Percentiles rank a stretch among this genome's conserved stretches.
Conservation (phyloP, 2,329 filamentous ascomycete genomes). For the Botrytis sinoallii region DNA sequence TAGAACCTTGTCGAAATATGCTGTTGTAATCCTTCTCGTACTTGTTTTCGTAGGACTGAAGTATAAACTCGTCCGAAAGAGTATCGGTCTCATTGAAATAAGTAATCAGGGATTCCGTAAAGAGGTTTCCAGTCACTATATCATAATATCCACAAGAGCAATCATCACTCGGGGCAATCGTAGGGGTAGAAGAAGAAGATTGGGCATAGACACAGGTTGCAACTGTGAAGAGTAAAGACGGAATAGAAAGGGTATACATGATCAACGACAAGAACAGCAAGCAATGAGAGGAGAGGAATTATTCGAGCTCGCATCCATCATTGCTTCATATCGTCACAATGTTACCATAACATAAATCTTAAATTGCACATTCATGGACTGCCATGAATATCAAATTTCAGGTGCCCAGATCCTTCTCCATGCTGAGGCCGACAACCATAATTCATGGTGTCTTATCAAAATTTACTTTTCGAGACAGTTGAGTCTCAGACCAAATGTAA, state of each 20-base stretch:
- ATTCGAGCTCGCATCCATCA: not conserved
- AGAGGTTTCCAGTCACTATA: conserved; percentile 39
- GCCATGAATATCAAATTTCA: not conserved
- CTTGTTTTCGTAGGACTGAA: conserved; percentile 43
- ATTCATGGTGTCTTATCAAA: not conserved
- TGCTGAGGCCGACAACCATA: not conserved
- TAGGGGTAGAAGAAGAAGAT: not conserved
- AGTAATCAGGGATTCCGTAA: conserved; percentile 47
- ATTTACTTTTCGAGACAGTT: not conserved
- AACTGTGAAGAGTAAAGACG: conserved; percentile 1
- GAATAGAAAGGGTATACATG: conserved; percentile 2
- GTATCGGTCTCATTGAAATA: conserved; percentile 49
- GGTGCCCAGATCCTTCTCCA: not conserved
- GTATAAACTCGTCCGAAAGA: conserved; percentile 39
- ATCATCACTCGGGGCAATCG: conserved; percentile 26
- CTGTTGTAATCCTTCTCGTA: conserved; percentile 48
- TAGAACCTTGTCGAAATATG: conserved; percentile 44
- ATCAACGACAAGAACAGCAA: not conserved
- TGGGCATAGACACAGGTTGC: not conserved
- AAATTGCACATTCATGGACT: not conserved
- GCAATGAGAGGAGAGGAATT: not conserved
- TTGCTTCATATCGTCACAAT: not conserved
- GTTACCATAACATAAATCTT: not conserved
- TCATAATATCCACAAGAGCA: conserved; percentile 49
- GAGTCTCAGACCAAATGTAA: not conserved